phyloP scores from a whole-genome alignment of 768 basidiomycete species.

The Xerocomellus amylosporus region DNA sequence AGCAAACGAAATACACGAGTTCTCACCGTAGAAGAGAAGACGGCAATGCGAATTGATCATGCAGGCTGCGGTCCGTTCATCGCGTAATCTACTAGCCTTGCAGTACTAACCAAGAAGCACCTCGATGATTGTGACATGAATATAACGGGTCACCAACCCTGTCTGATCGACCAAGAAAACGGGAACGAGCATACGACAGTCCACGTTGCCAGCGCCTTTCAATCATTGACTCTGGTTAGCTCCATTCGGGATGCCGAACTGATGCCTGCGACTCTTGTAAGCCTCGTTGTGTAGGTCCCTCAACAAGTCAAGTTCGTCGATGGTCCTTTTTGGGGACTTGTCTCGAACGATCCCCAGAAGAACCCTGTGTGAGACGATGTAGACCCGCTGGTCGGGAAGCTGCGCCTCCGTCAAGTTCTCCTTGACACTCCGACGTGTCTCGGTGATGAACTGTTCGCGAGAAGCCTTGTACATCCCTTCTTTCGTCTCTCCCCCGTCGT shows the following conservation, averaged over 20 bases:
- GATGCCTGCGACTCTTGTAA: conserved; percentile 5
- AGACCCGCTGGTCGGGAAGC: conserved; percentile 30
- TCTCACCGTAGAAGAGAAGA: not conserved
- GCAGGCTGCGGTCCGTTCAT: no score
- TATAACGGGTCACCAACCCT: not conserved
- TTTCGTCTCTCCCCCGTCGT: conserved; percentile 15
- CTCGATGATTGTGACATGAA: not conserved
- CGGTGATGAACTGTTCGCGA: conserved; percentile 26
- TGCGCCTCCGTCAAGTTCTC: conserved; percentile 23
- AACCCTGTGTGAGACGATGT: conserved; percentile 26
- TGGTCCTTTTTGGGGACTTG: conserved; percentile 19
- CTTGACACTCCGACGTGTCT: conserved; percentile 27
- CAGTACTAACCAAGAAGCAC: not conserved
- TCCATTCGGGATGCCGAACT: conserved; percentile 6
- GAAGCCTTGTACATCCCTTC: conserved; percentile 22
- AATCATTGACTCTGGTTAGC: conserved; percentile 11
- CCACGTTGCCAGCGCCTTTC: not conserved
- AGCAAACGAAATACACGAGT: not conserved
- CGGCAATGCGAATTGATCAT: not conserved
- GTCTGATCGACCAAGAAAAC: not conserved
- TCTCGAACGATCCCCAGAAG: conserved; percentile 26
- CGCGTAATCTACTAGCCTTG: no score
- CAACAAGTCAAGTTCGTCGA: conserved; percentile 30
- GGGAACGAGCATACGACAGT: not conserved
- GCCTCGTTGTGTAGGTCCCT: conserved; percentile 22